Percentiles rank a stretch among this genome's conserved stretches.
phyloP scores from a whole-genome alignment of 1,284 basidiomycete genomes.

The Ganoderma resinaceum region DNA sequence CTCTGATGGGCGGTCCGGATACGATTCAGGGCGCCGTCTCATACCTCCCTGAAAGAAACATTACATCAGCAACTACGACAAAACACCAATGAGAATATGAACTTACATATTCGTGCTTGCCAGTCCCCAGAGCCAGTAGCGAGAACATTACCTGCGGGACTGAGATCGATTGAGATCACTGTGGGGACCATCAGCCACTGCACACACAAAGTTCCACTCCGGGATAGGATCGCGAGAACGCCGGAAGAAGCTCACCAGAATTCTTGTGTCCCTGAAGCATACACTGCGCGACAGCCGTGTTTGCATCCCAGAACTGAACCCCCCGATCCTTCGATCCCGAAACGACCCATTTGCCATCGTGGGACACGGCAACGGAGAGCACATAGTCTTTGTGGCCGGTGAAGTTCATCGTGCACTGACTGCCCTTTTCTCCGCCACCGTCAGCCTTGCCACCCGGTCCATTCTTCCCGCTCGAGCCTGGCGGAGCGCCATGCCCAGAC shows the following conservation, averaged over 20 bases:
- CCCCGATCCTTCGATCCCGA: constrained; percentile 82
- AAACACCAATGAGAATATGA: neutral
- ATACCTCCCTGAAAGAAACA: neutral
- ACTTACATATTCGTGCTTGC: constrained; percentile 79
- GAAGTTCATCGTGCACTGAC: constrained; percentile 66
- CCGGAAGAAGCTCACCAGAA: constrained; percentile 52
- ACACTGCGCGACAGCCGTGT: constrained; percentile 72
- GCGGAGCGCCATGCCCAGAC: constrained; percentile 9
- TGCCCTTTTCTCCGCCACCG: constrained; percentile 45
- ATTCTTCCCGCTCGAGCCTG: constrained; percentile 15
- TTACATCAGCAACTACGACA: neutral
- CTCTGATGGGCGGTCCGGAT: neutral
- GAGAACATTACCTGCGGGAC: constrained; percentile 73
- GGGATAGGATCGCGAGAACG: neutral
- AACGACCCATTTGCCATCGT: constrained; percentile 79
- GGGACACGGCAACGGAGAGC: constrained; percentile 69
- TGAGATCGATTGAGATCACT: constrained; percentile 87
- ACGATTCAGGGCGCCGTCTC: neutral
- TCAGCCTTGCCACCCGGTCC: constrained; percentile 31
- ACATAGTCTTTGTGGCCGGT: constrained; percentile 79
- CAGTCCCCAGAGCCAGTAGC: constrained; percentile 88
- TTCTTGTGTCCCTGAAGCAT: constrained; percentile 90
- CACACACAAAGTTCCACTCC: neutral
- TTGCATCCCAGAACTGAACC: constrained; percentile 80
- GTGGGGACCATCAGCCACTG: constrained; percentile 15